A percentile compares a stretch with the other conserved stretches of the same genome.
phyloP scores from a whole-genome alignment of 2,329 filamentous ascomycete genomes.

The Cladophialophora immunda region DNA sequence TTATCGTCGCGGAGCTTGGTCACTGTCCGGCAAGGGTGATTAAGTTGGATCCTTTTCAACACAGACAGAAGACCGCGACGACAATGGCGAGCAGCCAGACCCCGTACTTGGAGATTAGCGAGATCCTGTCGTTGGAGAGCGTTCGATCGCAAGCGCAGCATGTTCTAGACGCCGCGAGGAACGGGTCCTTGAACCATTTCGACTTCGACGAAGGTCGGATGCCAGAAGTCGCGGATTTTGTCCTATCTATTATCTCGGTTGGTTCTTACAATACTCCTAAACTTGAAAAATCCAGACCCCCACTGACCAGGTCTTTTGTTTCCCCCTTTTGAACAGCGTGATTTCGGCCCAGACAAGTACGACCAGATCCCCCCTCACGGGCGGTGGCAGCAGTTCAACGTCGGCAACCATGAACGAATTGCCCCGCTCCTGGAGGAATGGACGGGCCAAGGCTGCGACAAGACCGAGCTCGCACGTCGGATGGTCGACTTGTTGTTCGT shows the following conservation, averaged over 20 bases:
- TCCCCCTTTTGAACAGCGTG: constrained; percentile 58
- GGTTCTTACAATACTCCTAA: not conserved
- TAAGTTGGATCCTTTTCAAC: not conserved
- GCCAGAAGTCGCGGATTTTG: constrained; percentile 10
- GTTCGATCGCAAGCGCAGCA: not conserved
- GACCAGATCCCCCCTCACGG: constrained; percentile 63
- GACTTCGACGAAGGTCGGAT: constrained; percentile 5
- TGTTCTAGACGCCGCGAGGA: constrained; percentile 12
- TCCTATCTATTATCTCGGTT: constrained; percentile 12
- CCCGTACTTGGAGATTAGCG: not conserved
- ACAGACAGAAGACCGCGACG: not conserved
- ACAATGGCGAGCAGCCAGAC: not conserved
- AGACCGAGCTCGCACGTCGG: constrained; percentile 58
- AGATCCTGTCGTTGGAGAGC: not conserved
- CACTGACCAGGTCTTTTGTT: not conserved
- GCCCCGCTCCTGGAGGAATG: constrained; percentile 56
- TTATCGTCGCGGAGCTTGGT: not conserved
- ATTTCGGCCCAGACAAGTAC: constrained; percentile 60
- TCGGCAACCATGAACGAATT: constrained; percentile 61
- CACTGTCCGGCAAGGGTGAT: too few relatives aligned
- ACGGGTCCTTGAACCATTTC: constrained; percentile 7
- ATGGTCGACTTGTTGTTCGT: constrained; percentile 69
- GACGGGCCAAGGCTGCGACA: constrained; percentile 47
- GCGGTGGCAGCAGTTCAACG: constrained; percentile 69
- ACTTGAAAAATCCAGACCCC: not conserved